Percentiles rank a stretch among this genome's conserved stretches.
phyloP scores from a whole-genome alignment of 176 grass and related monocot genomes.

The Zoysia japonica region DNA sequence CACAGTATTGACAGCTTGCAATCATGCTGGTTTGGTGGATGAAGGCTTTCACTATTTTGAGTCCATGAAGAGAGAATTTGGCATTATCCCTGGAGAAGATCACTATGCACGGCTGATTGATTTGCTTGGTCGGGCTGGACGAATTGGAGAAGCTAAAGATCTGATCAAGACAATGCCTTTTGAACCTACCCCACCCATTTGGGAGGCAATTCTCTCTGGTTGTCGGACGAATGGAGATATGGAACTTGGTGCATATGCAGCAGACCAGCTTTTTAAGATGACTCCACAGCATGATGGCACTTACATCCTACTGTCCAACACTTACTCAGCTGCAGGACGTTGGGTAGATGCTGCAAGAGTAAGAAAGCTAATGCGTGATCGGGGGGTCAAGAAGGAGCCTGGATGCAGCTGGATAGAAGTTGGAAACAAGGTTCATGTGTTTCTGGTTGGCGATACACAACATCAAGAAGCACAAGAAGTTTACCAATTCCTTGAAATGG shows the following conservation, averaged over 20 bases:
- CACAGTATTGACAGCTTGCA: conserved; percentile 78
- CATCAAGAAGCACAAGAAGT: conserved; percentile 67
- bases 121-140: conserved; percentile 73
- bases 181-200: conserved; percentile 63
- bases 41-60: conserved; percentile 83
- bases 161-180: conserved; percentile 77
- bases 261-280: conserved; percentile 72
- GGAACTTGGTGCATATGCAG: conserved; percentile 63
- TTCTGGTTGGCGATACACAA: conserved; percentile 77
- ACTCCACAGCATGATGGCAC: conserved; percentile 79
- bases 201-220: conserved; percentile 76
- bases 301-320: conserved; percentile 85
- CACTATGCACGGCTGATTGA: conserved; percentile 81
- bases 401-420: conserved; percentile 97
- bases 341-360: conserved; percentile 75
- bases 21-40: conserved; percentile 73
- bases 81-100: conserved; percentile 78
- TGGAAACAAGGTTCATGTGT: conserved; percentile 76
- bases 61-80: conserved; percentile 74
- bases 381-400: conserved; percentile 93
- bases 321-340: conserved; percentile 76
- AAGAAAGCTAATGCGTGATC: conserved; percentile 95
- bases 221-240: conserved; percentile 65
- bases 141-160: conserved; percentile 67
- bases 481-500: conserved; percentile 70